Conservation (phyloP, 441 rosid species). For the Geranium incanum region DNA sequence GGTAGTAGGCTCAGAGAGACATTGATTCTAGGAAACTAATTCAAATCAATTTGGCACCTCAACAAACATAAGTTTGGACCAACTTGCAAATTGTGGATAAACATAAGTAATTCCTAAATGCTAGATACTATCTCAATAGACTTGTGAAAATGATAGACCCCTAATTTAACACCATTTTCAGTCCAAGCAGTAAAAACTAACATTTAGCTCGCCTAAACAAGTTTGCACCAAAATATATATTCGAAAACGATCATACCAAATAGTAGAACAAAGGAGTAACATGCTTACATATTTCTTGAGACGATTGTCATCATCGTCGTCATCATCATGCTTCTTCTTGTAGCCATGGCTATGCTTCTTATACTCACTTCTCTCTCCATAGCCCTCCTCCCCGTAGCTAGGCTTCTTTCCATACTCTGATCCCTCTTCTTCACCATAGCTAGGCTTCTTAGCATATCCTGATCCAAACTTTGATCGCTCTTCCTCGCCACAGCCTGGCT, state of each 20-base stretch:
- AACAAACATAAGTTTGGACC: no score
- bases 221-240: no score
- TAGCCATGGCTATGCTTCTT: constrained; percentile 19
- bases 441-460: constrained; percentile 20
- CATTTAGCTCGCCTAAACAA: background rate
- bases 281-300: constrained; percentile 53
- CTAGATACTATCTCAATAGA: background rate
- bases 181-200: background rate
- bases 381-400: constrained; percentile 19
- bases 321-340: constrained; percentile 27
- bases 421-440: constrained; percentile 17
- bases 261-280: background rate
- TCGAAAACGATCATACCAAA: background rate
- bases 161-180: background rate
- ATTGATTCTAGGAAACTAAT: no score
- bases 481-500: no score
- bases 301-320: constrained; percentile 38
- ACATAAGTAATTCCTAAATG: no score
- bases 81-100: no score
- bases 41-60: no score
- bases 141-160: background rate
- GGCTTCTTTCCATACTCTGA: no score
- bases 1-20: background rate
- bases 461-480: no score
- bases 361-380: constrained; percentile 22